Conservation (phyloP, 257 asterid genomes). For the Mentha longifolia region DNA sequence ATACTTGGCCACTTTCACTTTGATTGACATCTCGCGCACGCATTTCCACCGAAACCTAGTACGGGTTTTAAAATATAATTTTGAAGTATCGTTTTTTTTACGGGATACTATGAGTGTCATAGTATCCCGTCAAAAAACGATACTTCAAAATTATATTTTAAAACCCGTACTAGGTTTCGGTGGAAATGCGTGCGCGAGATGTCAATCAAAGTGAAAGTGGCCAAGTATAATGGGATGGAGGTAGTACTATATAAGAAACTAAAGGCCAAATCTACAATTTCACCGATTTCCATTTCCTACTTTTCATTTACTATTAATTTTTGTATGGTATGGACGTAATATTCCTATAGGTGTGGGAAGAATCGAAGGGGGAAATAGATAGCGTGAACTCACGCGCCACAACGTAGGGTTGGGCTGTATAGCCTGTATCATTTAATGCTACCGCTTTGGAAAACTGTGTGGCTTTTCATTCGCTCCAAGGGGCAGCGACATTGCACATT, state of each 20-base stretch:
- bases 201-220: no score
- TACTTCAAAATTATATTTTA: no score
- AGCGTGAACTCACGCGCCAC: constrained; percentile 27
- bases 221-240: no score
- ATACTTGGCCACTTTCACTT: no score
- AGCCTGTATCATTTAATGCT: constrained; percentile 17
- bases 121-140: no score
- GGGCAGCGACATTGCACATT: constrained; percentile 1
- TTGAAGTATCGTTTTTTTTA: no score
- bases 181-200: no score
- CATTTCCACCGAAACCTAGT: no score
- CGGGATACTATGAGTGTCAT: no score
- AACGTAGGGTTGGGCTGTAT: constrained; percentile 28
- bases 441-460: constrained; percentile 6
- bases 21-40: no score
- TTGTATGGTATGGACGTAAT: constrained; percentile 10
- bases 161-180: no score
- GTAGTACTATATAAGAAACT: background rate
- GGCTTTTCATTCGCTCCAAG: constrained; percentile 29
- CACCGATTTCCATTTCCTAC: background rate
- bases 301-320: background rate
- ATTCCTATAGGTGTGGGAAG: constrained; percentile 29
- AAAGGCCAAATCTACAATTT: constrained; percentile 4
- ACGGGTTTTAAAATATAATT: no score
- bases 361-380: constrained; percentile 19